These are phyloP conservation scores for Furcasterigmium sp. DNA, from an alignment of 2,329 filamentous ascomycete species.

Conservation along the genomic window DNA sequence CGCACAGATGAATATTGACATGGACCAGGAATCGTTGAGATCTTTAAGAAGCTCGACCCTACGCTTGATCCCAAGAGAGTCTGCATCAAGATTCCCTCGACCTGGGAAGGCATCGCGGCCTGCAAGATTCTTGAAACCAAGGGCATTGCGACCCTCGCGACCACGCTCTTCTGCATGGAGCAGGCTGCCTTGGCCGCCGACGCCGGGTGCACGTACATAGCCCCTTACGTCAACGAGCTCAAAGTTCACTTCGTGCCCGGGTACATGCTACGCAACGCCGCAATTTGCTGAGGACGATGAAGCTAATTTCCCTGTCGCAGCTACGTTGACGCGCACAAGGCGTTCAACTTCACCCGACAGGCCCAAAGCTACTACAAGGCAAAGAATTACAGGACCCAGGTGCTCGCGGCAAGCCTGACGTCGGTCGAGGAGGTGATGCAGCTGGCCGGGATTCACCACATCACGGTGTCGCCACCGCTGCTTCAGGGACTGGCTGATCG, in stretches of 20 bases:
- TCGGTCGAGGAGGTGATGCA: constrained; percentile 52
- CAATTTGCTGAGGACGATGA: too few relatives aligned
- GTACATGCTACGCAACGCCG: constrained; percentile 27
- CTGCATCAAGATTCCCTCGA: constrained; percentile 59
- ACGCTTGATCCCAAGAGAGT: constrained; percentile 41
- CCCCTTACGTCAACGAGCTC: constrained; percentile 62
- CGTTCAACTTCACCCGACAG: constrained; percentile 43
- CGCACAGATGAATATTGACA: not conserved
- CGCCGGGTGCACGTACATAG: constrained; percentile 55
- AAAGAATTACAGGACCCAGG: constrained; percentile 36
- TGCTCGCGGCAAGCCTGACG: constrained; percentile 53
- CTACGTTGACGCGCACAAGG: constrained; percentile 41
- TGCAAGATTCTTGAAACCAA: constrained; percentile 46
- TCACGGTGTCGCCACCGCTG: constrained; percentile 52
- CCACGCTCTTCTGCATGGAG: constrained; percentile 56
- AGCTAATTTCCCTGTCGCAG: too few relatives aligned
- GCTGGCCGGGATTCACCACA: constrained; percentile 51
- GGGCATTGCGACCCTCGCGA: constrained; percentile 55
- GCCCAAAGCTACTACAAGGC: constrained; percentile 47
- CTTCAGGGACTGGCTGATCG: constrained; percentile 39
- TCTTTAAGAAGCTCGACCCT: constrained; percentile 39
- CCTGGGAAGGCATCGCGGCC: constrained; percentile 59
- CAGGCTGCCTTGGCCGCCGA: constrained; percentile 55
- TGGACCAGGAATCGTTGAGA: constrained; percentile 40
- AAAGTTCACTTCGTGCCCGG: constrained; percentile 53